phyloP scores from a whole-genome alignment of 2,329 filamentous ascomycete species.

The Aspergillus aculeatus region DNA sequence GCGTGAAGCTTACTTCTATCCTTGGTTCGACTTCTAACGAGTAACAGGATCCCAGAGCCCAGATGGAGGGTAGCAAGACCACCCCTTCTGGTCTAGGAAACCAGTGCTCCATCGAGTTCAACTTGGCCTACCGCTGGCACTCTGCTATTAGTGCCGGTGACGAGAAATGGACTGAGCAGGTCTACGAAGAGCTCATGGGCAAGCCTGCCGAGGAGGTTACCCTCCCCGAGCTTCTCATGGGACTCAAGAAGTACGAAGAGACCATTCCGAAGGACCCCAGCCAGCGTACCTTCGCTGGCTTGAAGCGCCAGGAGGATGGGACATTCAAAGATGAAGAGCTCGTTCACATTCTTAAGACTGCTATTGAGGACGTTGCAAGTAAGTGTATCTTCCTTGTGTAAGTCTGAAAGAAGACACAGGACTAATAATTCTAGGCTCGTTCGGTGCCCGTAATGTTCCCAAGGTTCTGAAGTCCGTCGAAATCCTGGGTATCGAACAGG shows the following conservation, averaged over 20 bases:
- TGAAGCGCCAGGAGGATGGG: slow-evolving; percentile 65
- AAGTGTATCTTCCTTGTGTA: slow-evolving; percentile 1
- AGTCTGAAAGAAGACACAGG: neutral
- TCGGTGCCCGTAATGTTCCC: slow-evolving; percentile 72
- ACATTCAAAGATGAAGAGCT: slow-evolving; percentile 74
- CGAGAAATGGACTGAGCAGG: slow-evolving; percentile 74
- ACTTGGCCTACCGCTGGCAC: slow-evolving; percentile 85
- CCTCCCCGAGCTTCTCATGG: slow-evolving; percentile 60
- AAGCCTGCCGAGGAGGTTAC: slow-evolving; percentile 58
- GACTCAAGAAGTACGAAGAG: slow-evolving; percentile 62
- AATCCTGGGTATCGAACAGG: slow-evolving; percentile 76
- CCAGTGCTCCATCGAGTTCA: slow-evolving; percentile 84
- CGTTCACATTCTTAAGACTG: slow-evolving; percentile 64
- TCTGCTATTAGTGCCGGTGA: slow-evolving; percentile 73
- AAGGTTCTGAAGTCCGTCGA: slow-evolving; percentile 72
- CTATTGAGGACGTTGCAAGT: slow-evolving; percentile 66
- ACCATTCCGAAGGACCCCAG: slow-evolving; percentile 64
- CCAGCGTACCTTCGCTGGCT: slow-evolving; percentile 65
- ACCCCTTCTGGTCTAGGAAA: slow-evolving; percentile 75
- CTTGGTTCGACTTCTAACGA: slow-evolving; percentile 5
- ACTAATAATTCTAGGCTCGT: slow-evolving; percentile 50
- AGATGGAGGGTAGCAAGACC: slow-evolving; percentile 61
- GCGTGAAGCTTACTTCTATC: neutral
- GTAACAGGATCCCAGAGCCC: slow-evolving; percentile 64
- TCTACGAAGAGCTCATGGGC: slow-evolving; percentile 64